Conservation (phyloP, 2,329 filamentous ascomycete species). For the Phialemonium atrogriseum region DNA sequence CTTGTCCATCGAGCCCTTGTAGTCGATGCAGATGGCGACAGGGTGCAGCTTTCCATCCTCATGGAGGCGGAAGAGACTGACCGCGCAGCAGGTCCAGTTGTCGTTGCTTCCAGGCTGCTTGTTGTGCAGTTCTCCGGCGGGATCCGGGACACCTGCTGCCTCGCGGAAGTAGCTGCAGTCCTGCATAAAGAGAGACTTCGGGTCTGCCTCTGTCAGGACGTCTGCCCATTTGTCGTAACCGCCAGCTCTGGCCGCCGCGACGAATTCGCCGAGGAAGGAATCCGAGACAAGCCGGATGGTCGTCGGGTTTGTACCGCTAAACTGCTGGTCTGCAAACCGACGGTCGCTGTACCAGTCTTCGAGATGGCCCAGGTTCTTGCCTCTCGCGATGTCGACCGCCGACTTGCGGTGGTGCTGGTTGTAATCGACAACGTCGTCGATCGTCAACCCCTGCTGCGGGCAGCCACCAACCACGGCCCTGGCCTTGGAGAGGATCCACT, state of each 20-base stretch:
- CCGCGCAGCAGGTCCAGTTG: slow-evolving; percentile 29
- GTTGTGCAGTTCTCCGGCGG: slow-evolving; percentile 17
- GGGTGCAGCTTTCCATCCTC: slow-evolving; percentile 37
- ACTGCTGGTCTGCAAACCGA: slow-evolving; percentile 34
- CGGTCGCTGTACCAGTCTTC: slow-evolving; percentile 34
- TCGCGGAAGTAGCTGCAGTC: slow-evolving; percentile 34
- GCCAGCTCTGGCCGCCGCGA: slow-evolving; percentile 21
- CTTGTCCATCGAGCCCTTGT: slow-evolving; percentile 29
- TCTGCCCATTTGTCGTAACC: slow-evolving; percentile 24
- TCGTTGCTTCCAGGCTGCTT: slow-evolving; percentile 18
- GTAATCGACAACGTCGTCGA: slow-evolving; percentile 23
- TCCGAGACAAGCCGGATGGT: slow-evolving; percentile 32
- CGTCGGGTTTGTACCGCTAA: slow-evolving; percentile 34
- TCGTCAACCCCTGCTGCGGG: slow-evolving; percentile 19
- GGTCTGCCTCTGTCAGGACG: slow-evolving; percentile 17
- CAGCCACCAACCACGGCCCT: slow-evolving; percentile 17
- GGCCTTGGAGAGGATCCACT: slow-evolving; percentile 18
- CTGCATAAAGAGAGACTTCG: slow-evolving; percentile 28
- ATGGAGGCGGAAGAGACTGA: slow-evolving; percentile 33
- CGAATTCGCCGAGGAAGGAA: slow-evolving; percentile 24
- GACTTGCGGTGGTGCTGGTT: slow-evolving; percentile 26
- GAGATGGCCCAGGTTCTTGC: slow-evolving; percentile 23
- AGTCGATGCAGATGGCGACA: slow-evolving; percentile 39
- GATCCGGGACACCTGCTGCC: slow-evolving; percentile 21
- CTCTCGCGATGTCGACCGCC: slow-evolving; percentile 24